Base-by-base conservation (phyloP, 2,329 filamentous ascomycete genomes). In the Arthrobotrys sphaeroides region DNA sequence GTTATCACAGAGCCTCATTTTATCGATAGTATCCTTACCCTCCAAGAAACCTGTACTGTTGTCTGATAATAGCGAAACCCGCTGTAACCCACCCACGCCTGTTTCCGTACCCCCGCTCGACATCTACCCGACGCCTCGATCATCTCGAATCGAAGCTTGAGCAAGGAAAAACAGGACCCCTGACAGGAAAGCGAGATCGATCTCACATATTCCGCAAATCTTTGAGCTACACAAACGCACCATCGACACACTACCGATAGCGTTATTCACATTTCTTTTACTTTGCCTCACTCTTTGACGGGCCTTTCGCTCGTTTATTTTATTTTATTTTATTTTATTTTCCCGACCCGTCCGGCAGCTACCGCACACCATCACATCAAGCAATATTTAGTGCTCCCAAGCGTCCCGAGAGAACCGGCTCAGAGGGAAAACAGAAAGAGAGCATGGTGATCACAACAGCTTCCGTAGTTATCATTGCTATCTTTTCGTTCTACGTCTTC, bases 401-500 rank as follows among this genome's bases (percentile, higher is more conserved):
- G 24, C 45, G 5, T 33, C 49, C 22, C 22, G 22, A 42, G 33
- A 26, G 18, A 31, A 13, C 13, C 33, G 24, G 31, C 20, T 28
- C 16, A 36, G 16, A 40, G n/a, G 28, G 10, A 43, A 53, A 51
- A 51, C 13, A 49, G 9, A 55, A 28, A 28, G 36, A 22, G 60
- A 72, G 47, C 57, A 67, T 69, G 72, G 72, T 75, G 47, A 42
- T 74, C 69, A 65, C 38, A 5, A 26, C 72, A 7, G 62, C 70
- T 22, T 69, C 72, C 47, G 7, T 75, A 22, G 57, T 75, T 13
- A 75, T 75, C 26, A 9, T 59, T 33, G 72, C 72, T 5, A 47
- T 75, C 18, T 75, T 75, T 47, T 69, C 72, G 5, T 75, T 75
- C 64, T 75, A 75, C 72, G 36, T 75, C 10, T 18, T 64, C 28